Base-by-base conservation (phyloP, 2,329 filamentous ascomycete genomes). In the Trichophyton equinum region DNA sequence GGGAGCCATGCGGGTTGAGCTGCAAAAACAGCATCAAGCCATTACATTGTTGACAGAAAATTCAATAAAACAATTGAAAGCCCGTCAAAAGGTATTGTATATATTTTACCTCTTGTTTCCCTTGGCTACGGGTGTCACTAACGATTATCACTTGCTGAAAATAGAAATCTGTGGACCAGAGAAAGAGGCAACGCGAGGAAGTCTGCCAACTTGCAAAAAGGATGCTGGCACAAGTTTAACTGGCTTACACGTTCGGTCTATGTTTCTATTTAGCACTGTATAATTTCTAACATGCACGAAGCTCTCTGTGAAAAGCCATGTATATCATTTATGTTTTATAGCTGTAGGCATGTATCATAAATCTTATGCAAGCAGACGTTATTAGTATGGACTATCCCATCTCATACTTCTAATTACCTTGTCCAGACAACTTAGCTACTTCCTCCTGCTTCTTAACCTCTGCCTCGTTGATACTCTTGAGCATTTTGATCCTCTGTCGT, bases 401-500 rank as follows among this genome's bases (percentile, higher is more conserved):
- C 20, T 20, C 18, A 20, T 20, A 20, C 18, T 2, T 55, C 27
- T 55, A 25, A 18, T 36, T 36, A 9, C 15, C 27, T 55, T 55
- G 15, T 18, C 7, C 30, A 18, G 51, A 18, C 15, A 36, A 20
- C 20, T 55, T 55, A 55, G 25, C 46, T 66, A 64, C 66, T 25
- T 79, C 71, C 75, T 90, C 86, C 62, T 84, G 77, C 66, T 81
- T 74, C 62, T 81, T 79, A 47, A 84, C 81, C 11, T 83, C 81
- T 38, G 82, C 83, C 73, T 97, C 94, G 0, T 84, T 82, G 56
- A 85, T 81, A 0, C 86, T 86, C 77, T 99, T 99, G 66, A 90
- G 82, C 9, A 91, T 88, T 78, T 99, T 99, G 67, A 87, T 85
- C 59, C 88, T 81, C 78, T 99, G 94, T 63, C 94, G 81, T 68